Percentiles rank a stretch among this genome's conserved stretches.
These are phyloP conservation scores for Trypanosoma vivax DNA, from an alignment of 208 protist species.

Conservation along the genomic window DNA sequence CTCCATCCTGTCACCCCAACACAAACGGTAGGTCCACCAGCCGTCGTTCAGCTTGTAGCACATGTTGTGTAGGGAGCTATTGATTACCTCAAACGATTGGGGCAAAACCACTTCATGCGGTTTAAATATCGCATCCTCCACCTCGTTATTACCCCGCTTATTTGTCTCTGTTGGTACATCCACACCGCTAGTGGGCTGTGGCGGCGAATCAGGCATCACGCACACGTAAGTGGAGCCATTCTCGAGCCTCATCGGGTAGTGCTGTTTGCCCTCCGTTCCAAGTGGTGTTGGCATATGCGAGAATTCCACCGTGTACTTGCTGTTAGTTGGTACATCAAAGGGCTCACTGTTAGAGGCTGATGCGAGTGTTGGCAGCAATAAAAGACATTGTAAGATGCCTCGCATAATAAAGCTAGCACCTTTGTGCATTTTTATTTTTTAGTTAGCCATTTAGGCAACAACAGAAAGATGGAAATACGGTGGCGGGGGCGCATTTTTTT, in stretches of 20 bases:
- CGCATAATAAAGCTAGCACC: too few relatives aligned
- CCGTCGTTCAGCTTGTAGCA: conserved; percentile 9
- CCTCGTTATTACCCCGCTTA: too few relatives aligned
- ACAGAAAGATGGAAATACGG: too few relatives aligned
- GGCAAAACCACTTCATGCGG: conserved; percentile 1
- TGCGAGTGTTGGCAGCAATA: not conserved
- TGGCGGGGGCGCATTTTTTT: too few relatives aligned
- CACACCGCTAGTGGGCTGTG: conserved; percentile 1
- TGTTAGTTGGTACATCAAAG: not conserved
- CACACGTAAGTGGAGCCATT: conserved; percentile 40
- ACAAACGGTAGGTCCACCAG: conserved; percentile 40
- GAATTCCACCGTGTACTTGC: conserved; percentile 21
- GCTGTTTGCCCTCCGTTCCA: not conserved
- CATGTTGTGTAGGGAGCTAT: not conserved
- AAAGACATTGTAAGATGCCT: not conserved
- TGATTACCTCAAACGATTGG: not conserved
- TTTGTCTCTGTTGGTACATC: too few relatives aligned
- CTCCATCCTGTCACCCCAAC: conserved; percentile 23
- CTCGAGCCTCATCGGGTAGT: conserved; percentile 34
- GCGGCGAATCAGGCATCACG: conserved; percentile 14
- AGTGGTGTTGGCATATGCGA: conserved; percentile 4
- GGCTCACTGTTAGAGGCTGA: not conserved
- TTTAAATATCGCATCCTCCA: not conserved
- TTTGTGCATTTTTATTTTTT: too few relatives aligned
- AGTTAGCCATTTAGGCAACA: too few relatives aligned